Conservation (phyloP, 768 basidiomycete genomes). For the Dictyophora rubrovolvata region DNA sequence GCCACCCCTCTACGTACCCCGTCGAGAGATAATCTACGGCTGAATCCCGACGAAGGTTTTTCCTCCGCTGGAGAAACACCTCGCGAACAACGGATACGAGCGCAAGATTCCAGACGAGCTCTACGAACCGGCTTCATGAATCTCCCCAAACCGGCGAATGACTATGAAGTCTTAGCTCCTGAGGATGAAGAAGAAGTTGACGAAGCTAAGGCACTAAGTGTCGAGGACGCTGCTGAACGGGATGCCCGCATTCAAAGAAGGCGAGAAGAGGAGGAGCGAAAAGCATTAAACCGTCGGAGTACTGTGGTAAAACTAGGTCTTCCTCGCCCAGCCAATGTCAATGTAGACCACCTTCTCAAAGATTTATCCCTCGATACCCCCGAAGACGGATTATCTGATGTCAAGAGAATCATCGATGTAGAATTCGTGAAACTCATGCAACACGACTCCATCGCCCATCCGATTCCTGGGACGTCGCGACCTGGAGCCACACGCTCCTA, state of each 20-base stretch:
- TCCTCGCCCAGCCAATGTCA: slow-evolving; percentile 79
- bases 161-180: slow-evolving; percentile 88
- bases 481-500: slow-evolving; percentile 61
- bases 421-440: slow-evolving; percentile 74
- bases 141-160: slow-evolving; percentile 90
- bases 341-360: slow-evolving; percentile 52
- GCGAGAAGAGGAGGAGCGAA: slow-evolving; percentile 68
- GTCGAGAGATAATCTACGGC: slow-evolving; percentile 80
- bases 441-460: slow-evolving; percentile 82
- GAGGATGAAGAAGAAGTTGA: slow-evolving; percentile 62
- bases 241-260: slow-evolving; percentile 62
- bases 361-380: slow-evolving; percentile 38
- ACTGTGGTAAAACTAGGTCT: slow-evolving; percentile 71
- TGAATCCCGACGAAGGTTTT: slow-evolving; percentile 64
- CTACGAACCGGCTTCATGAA: slow-evolving; percentile 73
- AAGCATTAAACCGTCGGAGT: slow-evolving; percentile 72
- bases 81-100: slow-evolving; percentile 56
- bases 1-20: slow-evolving; percentile 89
- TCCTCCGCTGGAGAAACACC: slow-evolving; percentile 58
- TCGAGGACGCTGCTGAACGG: slow-evolving; percentile 89
- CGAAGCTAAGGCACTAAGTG: slow-evolving; percentile 31
- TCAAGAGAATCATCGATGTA: slow-evolving; percentile 55
- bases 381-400: slow-evolving; percentile 32
- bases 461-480: slow-evolving; percentile 76
- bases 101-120: slow-evolving; percentile 58